These are phyloP conservation scores for Trichocomaceae sp. DNA, from an alignment of 2,329 filamentous ascomycete species.

Conservation along the genomic window DNA sequence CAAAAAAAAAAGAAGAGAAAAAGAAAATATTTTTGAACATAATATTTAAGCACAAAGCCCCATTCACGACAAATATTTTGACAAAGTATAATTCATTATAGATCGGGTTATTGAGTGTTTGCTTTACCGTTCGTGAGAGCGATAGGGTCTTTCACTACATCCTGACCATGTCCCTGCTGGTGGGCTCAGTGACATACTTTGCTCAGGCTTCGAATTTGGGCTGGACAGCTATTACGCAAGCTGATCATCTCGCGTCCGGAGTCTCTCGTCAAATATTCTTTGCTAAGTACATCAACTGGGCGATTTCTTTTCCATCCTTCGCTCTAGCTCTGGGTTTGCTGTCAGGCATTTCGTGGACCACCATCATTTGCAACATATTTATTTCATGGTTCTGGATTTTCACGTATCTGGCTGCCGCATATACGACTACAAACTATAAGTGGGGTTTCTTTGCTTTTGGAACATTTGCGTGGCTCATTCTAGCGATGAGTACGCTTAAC, in stretches of 20 bases:
- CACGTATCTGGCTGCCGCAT: constrained; percentile 46
- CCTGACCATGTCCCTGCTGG: constrained; percentile 45
- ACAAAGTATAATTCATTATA: constrained; percentile 14
- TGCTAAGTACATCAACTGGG: constrained; percentile 52
- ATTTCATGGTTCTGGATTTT: constrained; percentile 49
- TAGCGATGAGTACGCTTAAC: constrained; percentile 42
- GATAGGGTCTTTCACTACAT: constrained; percentile 54
- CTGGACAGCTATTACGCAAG: constrained; percentile 37
- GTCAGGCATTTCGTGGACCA: constrained; percentile 51
- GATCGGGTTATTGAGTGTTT: constrained; percentile 39
- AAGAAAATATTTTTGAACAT: neutral
- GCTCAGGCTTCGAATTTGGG: constrained; percentile 49
- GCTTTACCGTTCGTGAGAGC: constrained; percentile 39
- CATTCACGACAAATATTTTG: neutral
- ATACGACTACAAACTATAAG: constrained; percentile 47
- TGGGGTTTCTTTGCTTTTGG: constrained; percentile 55
- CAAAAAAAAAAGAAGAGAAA: neutral
- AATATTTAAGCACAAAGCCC: neutral
- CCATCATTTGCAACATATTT: constrained; percentile 47
- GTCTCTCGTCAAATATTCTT: constrained; percentile 48
- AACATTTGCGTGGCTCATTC: constrained; percentile 41
- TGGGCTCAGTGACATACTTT: constrained; percentile 48
- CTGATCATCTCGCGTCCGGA: constrained; percentile 26
- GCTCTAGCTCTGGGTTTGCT: constrained; percentile 45
- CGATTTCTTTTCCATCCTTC: constrained; percentile 44